Percentiles rank a stretch among this genome's conserved stretches.
Evolutionary conservation across 2,329 filamentous ascomycete genomes (phyloP).

Genomic region (Claviceps lovelessii): DNA sequence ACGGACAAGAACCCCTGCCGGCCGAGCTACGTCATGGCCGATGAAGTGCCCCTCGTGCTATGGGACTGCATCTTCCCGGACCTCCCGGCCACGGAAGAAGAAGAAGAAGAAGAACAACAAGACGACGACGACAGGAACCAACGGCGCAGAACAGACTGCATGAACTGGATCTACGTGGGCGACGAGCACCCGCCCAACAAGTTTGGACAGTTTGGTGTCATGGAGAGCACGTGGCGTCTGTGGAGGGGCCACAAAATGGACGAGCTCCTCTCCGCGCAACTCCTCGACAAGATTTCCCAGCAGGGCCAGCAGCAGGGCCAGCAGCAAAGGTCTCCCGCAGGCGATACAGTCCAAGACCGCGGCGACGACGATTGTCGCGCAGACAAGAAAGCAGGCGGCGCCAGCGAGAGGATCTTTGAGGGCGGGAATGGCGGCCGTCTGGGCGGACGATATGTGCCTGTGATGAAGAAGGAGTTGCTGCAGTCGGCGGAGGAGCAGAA

Average conservation of each 20-base stretch:
- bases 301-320: constrained; percentile 19
- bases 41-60: constrained; percentile 76
- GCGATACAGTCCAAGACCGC: too few species aligned
- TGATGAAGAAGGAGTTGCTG: constrained; percentile 36
- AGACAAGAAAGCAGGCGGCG: constrained; percentile 12
- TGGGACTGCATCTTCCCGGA: constrained; percentile 89
- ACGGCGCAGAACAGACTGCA: constrained; percentile 36
- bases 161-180: constrained; percentile 69
- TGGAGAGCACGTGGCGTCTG: constrained; percentile 64
- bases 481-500: constrained; percentile 41
- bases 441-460: constrained; percentile 38
- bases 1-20: constrained; percentile 54
- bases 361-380: not conserved
- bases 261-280: constrained; percentile 62
- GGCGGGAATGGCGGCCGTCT: constrained; percentile 38
- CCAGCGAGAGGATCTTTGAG: constrained; percentile 30
- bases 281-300: constrained; percentile 48
- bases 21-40: constrained; percentile 81
- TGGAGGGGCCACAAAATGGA: constrained; percentile 85
- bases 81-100: not conserved
- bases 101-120: not conserved
- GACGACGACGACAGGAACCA: not conserved
- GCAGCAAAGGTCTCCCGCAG: not conserved
- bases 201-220: constrained; percentile 49
- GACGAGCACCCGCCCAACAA: constrained; percentile 46